phyloP scores from a whole-genome alignment of 352 stramenopile species.

The Phytophthora europaea region DNA sequence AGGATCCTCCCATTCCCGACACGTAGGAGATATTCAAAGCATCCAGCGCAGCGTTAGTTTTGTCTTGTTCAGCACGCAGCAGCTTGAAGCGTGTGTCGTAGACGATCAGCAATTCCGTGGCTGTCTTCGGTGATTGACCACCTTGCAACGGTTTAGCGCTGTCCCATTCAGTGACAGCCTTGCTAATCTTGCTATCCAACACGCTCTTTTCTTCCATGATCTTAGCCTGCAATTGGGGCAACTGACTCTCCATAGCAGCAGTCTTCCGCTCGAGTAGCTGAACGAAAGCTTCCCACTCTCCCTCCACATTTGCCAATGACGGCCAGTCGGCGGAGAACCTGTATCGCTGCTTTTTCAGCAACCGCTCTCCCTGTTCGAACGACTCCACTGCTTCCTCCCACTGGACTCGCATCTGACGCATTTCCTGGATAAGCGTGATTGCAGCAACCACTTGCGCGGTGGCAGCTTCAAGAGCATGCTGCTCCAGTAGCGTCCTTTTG shows the following conservation, averaged over 20 bases:
- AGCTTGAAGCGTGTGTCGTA: conserved; percentile 90
- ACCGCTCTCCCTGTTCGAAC: conserved; percentile 95
- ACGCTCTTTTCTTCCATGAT: conserved; percentile 97
- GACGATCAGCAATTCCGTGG: conserved; percentile 84
- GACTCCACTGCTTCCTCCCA: conserved; percentile 89
- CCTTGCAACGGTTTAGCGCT: conserved; percentile 83
- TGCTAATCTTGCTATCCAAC: conserved; percentile 85
- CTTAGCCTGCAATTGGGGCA: conserved; percentile 98
- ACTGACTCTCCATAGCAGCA: conserved; percentile 96
- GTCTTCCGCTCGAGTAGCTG: conserved; percentile 92
- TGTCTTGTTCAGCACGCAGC: conserved; percentile 93
- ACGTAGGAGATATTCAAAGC: conserved; percentile 92
- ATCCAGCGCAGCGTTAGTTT: conserved; percentile 96
- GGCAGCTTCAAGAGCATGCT: conserved; percentile 95
- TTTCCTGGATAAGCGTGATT: conserved; percentile 92
- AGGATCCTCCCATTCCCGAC: conserved; percentile 52
- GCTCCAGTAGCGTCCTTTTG: conserved; percentile 93
- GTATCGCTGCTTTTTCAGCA: conserved; percentile 98
- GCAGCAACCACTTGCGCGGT: conserved; percentile 97
- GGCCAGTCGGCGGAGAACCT: conserved; percentile 97
- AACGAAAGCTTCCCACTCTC: conserved; percentile 96
- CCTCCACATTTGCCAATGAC: conserved; percentile 96
- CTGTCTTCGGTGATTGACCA: conserved; percentile 70
- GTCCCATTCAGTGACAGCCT: conserved; percentile 86
- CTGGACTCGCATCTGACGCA: conserved; percentile 72